A percentile compares a stretch with the other conserved stretches of the same genome.
These are phyloP conservation scores for Xylariaceae sp. DNA, from an alignment of 2,329 filamentous ascomycete species.

Conservation along the genomic window DNA sequence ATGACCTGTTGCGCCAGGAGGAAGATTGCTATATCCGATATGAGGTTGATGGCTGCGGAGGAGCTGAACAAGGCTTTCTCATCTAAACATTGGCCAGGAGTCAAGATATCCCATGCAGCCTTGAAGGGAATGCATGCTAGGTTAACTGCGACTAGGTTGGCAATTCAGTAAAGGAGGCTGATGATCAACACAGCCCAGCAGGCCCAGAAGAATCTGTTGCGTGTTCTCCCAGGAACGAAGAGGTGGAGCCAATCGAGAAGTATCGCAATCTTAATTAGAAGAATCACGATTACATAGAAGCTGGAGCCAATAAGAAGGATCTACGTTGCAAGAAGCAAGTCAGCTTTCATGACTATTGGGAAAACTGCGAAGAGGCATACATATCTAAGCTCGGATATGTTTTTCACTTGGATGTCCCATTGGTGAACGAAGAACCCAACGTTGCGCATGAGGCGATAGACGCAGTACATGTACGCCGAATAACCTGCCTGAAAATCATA, in stretches of 20 bases:
- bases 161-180: slow-evolving; percentile 8
- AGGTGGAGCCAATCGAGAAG: slow-evolving; percentile 15
- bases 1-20: slow-evolving; percentile 13
- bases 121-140: slow-evolving; percentile 5
- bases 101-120: slow-evolving; percentile 11
- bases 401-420: too few species aligned
- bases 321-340: too few species aligned
- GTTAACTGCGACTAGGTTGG: slow-evolving; percentile 6
- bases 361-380: too few species aligned
- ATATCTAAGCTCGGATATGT: too few species aligned
- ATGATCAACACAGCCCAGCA: slow-evolving; percentile 6
- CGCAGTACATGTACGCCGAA: too few species aligned
- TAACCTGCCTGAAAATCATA: too few species aligned
- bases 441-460: too few species aligned
- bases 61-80: slow-evolving; percentile 2
- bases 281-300: too few species aligned
- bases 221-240: slow-evolving; percentile 8
- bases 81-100: slow-evolving; percentile 6
- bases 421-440: too few species aligned
- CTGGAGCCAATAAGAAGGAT: too few species aligned
- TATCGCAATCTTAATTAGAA: too few species aligned
- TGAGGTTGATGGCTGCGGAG: slow-evolving; percentile 3
- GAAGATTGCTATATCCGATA: slow-evolving; percentile 11
- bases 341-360: too few species aligned
- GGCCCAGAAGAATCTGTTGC: slow-evolving; percentile 12